These are phyloP conservation scores for Arachis stenosperma DNA, from an alignment of 306 rosid species.

Conservation along the genomic window DNA sequence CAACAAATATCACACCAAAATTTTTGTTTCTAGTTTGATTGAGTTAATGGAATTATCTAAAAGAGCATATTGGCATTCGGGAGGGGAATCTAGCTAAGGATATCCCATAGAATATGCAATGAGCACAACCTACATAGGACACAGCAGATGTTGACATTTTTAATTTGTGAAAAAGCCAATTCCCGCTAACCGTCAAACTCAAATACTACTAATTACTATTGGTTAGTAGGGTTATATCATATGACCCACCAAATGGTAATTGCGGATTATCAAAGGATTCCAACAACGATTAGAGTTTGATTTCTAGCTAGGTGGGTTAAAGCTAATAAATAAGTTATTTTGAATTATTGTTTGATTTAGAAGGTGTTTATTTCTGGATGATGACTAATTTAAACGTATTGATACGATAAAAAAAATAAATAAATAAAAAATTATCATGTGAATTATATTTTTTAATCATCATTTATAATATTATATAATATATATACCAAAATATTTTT, in stretches of 20 bases:
- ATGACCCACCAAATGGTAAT: neutral
- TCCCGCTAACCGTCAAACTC: neutral
- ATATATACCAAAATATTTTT: too few relatives aligned
- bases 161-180: conserved; percentile 35
- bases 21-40: neutral
- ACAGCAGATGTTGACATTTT: conserved; percentile 30
- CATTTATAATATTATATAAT: too few relatives aligned
- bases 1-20: too few relatives aligned
- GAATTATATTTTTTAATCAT: too few relatives aligned
- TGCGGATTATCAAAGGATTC: conserved; percentile 25
- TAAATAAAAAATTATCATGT: too few relatives aligned
- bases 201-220: too few relatives aligned
- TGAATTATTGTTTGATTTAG: too few relatives aligned
- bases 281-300: conserved; percentile 1
- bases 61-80: neutral
- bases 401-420: too few relatives aligned
- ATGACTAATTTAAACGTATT: too few relatives aligned
- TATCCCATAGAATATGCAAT: conserved; percentile 48
- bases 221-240: too few relatives aligned
- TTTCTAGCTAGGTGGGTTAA: neutral
- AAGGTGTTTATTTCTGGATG: too few relatives aligned
- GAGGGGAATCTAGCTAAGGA: conserved; percentile 34
- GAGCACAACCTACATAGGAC: conserved; percentile 17
- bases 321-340: too few relatives aligned
- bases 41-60: conserved; percentile 21